Percentiles rank a stretch among this genome's conserved stretches.
Evolutionary conservation across 257 asterid genomes (phyloP).

Genomic region (Salvia splendens): DNA sequence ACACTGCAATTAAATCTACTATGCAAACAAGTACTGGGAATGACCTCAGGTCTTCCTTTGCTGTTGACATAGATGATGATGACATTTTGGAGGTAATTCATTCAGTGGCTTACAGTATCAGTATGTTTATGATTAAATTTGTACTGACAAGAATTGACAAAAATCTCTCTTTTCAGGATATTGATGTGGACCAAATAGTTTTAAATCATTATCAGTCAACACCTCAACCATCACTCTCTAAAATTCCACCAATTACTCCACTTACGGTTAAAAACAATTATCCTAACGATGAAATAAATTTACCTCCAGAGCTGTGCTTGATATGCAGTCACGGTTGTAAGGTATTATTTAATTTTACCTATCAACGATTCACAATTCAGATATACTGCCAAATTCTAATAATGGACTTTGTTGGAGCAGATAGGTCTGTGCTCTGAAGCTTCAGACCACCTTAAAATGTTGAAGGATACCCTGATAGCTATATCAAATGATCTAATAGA

Average conservation of each 20-base stretch:
- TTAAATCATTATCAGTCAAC: slow-evolving; percentile 74
- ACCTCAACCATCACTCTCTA: slow-evolving; percentile 78
- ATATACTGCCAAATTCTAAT: slow-evolving; percentile 32
- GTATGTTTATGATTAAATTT: slow-evolving; percentile 6
- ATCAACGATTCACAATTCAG: slow-evolving; percentile 28
- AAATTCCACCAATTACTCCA: slow-evolving; percentile 67
- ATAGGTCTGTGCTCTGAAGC: slow-evolving; percentile 88
- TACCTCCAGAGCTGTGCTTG: slow-evolving; percentile 72
- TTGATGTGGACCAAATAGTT: slow-evolving; percentile 81
- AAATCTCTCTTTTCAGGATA: slow-evolving; percentile 49
- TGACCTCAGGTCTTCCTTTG: slow-evolving; percentile 32
- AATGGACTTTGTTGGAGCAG: slow-evolving; percentile 49
- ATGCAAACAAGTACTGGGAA: slow-evolving; percentile 35
- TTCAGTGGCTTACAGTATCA: slow-evolving; percentile 25
- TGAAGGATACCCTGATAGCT: slow-evolving; percentile 79
- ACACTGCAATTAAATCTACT: slow-evolving; percentile 39
- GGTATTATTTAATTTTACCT: slow-evolving; percentile 44
- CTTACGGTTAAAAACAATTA: slow-evolving; percentile 38
- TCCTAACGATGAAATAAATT: slow-evolving; percentile 40
- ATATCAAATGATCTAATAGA: slow-evolving; percentile 90
- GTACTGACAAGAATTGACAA: slow-evolving; percentile 18
- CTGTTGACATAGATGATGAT: slow-evolving; percentile 63
- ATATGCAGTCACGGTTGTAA: slow-evolving; percentile 76
- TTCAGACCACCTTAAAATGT: slow-evolving; percentile 66
- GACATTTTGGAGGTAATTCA: slow-evolving; percentile 76